phyloP scores from a whole-genome alignment of 805 yeast species.

The Candida yuanshanica region DNA sequence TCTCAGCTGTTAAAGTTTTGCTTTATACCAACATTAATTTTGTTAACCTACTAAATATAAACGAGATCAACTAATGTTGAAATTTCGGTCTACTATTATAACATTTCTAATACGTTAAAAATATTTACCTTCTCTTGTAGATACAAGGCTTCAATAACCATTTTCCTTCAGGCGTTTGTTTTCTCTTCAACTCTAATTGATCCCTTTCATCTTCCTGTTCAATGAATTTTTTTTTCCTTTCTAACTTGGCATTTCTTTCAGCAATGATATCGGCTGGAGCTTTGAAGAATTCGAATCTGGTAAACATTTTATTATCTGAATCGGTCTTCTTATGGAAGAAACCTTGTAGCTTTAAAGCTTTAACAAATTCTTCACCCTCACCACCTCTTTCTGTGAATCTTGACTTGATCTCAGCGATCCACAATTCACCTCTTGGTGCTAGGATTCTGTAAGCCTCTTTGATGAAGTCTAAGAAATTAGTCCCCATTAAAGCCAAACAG shows the following conservation, averaged over 20 bases:
- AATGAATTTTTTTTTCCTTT: constrained; percentile 59
- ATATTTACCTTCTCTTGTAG: constrained; percentile 68
- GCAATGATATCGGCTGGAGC: constrained; percentile 66
- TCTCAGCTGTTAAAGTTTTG: too few species aligned
- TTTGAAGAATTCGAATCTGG: constrained; percentile 89
- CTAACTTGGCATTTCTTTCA: constrained; percentile 55
- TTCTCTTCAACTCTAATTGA: constrained; percentile 49
- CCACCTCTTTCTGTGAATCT: constrained; percentile 75
- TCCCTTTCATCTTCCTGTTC: constrained; percentile 65
- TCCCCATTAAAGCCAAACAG: constrained; percentile 95
- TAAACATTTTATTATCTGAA: constrained; percentile 85
- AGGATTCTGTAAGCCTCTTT: constrained; percentile 84
- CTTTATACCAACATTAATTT: too few species aligned
- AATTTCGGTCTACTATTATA: too few species aligned
- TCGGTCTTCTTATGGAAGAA: constrained; percentile 87
- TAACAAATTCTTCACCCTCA: constrained; percentile 74
- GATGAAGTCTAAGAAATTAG: constrained; percentile 88
- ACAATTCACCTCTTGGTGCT: constrained; percentile 87
- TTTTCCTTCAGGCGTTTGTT: constrained; percentile 62
- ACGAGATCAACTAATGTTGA: too few species aligned
- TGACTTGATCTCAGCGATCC: constrained; percentile 97
- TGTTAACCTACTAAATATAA: too few species aligned
- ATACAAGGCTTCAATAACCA: constrained; percentile 96
- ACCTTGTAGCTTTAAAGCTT: constrained; percentile 70
- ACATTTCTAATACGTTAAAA: too few species aligned